Evolutionary conservation across 2,329 filamentous ascomycete species (phyloP), one percentile per base, ranked within the genome.

Genomic region (Lasiodiplodia citricola): DNA sequence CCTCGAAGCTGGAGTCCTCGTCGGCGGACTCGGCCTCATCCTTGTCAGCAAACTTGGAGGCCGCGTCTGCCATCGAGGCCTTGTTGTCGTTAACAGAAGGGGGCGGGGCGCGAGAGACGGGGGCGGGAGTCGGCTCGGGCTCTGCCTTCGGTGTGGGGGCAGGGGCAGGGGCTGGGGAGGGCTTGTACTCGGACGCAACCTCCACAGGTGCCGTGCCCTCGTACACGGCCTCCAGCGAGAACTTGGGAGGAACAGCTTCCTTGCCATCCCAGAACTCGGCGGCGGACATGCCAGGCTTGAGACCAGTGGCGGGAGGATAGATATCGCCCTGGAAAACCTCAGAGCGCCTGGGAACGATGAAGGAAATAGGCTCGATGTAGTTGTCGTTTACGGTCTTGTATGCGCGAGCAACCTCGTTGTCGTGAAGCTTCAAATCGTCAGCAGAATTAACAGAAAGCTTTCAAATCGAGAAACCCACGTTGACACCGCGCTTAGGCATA

Each of bases 321-420:
- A 99, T 97, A 78, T 99, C 96, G 70, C 94, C 93, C 83, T 98
- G 95, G 88, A 97, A 97, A 64, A 91, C 93, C 81, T 97, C 94
- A 67, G 96, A 93, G 71, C 96, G 90, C 71, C 96, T 90, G 60
- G 96, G 96, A 2, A 98, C 96, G 67, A 97, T 97, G 83, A 99
- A 99, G 2, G 96, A 97, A 77, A 99, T 92, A 51, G 96, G 96
- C 82, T 99, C 96, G 75, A 99, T 93, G 83, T 97, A 97, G 57
- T 84, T 81, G 79, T 99, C 96, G 81, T 94, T 96, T 80, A 98
- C 92, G 0, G 96, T 98, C 87, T 99, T 99, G 88, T 92, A 99
- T 54, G 92, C 94, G 73, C 94, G 91, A 86, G 97, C 94, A 66
- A 97, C 88, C 80, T 99, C 96, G 79, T 98, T 98, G 73, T 98